phyloP scores from a whole-genome alignment of 1,284 basidiomycete species.

The Pulveroboletus sp. region DNA sequence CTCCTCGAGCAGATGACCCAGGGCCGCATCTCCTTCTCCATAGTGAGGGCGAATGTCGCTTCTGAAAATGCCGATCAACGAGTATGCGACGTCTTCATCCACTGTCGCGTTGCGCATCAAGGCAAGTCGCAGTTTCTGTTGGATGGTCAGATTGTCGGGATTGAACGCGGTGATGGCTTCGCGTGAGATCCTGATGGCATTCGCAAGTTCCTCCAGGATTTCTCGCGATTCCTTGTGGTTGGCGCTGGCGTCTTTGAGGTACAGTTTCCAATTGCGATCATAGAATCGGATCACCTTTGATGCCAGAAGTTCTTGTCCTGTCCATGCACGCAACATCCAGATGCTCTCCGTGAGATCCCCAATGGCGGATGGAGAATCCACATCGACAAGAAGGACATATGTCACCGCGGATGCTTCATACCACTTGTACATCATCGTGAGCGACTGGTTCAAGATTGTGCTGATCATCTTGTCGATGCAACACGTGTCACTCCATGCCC shows the following conservation, averaged over 20 bases:
- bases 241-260: constrained; percentile 1
- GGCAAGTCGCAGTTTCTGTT: neutral
- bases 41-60: neutral
- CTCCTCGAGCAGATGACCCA: too few species aligned
- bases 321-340: constrained; percentile 20
- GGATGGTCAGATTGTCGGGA: neutral
- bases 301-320: constrained; percentile 7
- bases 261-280: constrained; percentile 7
- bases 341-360: neutral
- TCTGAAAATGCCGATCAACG: constrained; percentile 5
- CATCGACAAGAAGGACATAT: neutral
- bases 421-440: constrained; percentile 7
- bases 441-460: neutral
- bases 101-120: neutral
- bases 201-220: constrained; percentile 17
- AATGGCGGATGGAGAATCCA: neutral
- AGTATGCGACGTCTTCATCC: neutral
- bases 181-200: constrained; percentile 3
- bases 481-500: neutral
- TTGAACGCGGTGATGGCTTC: too few species aligned
- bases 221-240: neutral
- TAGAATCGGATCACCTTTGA: constrained; percentile 7
- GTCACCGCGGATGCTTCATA: constrained; percentile 1
- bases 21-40: too few species aligned
- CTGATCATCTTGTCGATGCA: constrained; percentile 6